phyloP scores from a whole-genome alignment of 176 grass and related monocot species.

The Oryza glaberrima region DNA sequence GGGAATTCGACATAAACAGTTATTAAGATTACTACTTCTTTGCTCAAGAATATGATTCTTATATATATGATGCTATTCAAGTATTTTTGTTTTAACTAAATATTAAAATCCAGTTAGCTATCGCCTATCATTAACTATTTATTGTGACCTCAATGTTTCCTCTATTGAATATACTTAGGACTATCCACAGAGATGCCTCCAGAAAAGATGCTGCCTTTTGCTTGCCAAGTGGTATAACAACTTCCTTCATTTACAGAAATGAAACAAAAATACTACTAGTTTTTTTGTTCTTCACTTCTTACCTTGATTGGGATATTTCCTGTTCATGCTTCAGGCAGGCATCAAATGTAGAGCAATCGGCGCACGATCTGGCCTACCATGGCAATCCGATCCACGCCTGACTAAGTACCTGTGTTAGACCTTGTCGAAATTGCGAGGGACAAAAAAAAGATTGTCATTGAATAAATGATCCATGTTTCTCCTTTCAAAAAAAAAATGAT shows the following conservation, averaged over 20 bases:
- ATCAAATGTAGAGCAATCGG: slow-evolving; percentile 43
- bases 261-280: neutral
- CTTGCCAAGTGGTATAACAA: slow-evolving; percentile 55
- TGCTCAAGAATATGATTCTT: slow-evolving; percentile 18
- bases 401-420: slow-evolving; percentile 29
- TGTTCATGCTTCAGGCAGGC: slow-evolving; percentile 30
- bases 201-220: slow-evolving; percentile 53
- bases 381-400: slow-evolving; percentile 39
- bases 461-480: slow-evolving; percentile 11
- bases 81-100: slow-evolving; percentile 8
- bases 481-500: neutral
- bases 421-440: neutral
- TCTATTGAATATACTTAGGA: slow-evolving; percentile 23
- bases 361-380: slow-evolving; percentile 39
- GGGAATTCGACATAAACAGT: neutral
- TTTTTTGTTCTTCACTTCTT: neutral
- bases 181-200: slow-evolving; percentile 39
- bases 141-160: neutral
- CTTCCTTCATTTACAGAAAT: neutral
- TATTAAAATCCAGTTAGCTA: neutral
- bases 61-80: neutral
- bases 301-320: neutral
- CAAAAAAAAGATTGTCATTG: neutral
- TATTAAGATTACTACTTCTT: neutral
- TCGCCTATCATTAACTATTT: neutral